phyloP scores from a whole-genome alignment of 768 basidiomycete genomes.

The Lentinula sp. region DNA sequence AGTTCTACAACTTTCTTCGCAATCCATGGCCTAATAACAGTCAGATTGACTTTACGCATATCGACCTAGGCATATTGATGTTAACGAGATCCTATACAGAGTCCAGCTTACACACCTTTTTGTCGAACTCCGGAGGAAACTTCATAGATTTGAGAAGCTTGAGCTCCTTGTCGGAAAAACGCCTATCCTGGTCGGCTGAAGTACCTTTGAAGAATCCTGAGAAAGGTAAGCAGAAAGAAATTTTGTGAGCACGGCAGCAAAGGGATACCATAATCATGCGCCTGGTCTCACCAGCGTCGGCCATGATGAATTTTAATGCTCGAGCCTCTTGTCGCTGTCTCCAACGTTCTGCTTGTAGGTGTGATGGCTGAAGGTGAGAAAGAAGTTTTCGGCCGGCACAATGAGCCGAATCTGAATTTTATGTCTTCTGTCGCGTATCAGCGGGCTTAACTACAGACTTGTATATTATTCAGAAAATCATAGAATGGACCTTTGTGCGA shows the following conservation, averaged over 20 bases:
- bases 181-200: slow-evolving; percentile 83
- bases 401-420: neutral
- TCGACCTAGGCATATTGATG: slow-evolving; percentile 55
- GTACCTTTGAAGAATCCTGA: slow-evolving; percentile 87
- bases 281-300: slow-evolving; percentile 47
- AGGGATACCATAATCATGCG: slow-evolving; percentile 17
- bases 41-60: slow-evolving; percentile 90
- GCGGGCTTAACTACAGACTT: no score
- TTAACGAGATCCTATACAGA: neutral
- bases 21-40: slow-evolving; percentile 92
- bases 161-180: slow-evolving; percentile 93
- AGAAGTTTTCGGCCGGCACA: neutral
- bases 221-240: slow-evolving; percentile 17
- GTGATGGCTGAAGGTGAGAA: neutral
- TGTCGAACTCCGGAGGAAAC: slow-evolving; percentile 84
- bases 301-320: slow-evolving; percentile 29
- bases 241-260: slow-evolving; percentile 12
- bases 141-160: slow-evolving; percentile 86
- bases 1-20: slow-evolving; percentile 88
- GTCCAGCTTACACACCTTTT: slow-evolving; percentile 49
- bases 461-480: no score
- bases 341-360: neutral
- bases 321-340: neutral
- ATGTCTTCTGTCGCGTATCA: no score
- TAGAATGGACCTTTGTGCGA: no score